phyloP scores from a whole-genome alignment of 495 filamentous ascomycete genomes.

The Glutinoglossum americanum region DNA sequence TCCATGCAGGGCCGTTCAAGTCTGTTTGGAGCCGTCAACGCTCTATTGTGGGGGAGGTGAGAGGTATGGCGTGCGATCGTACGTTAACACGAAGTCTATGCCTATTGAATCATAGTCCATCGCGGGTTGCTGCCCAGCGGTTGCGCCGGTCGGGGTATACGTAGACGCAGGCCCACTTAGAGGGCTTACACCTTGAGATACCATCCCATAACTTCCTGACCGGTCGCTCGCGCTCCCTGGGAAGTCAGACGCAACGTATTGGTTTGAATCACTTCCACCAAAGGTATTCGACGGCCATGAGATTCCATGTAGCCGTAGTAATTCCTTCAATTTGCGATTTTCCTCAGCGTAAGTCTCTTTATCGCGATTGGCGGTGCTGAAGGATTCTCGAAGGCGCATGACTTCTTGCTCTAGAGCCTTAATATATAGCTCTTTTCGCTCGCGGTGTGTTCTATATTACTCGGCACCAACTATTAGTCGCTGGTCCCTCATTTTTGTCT shows the following conservation, averaged over 20 bases:
- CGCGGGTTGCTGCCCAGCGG: conserved; percentile 20
- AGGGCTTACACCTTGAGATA: background rate
- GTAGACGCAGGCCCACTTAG: background rate
- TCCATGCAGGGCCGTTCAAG: conserved; percentile 91
- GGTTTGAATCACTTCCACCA: conserved; percentile 7
- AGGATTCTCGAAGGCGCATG: conserved; percentile 44
- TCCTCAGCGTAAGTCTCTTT: conserved; percentile 47
- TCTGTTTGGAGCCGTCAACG: conserved; percentile 25
- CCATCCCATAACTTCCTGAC: background rate
- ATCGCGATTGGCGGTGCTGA: conserved; percentile 36
- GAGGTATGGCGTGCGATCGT: conserved; percentile 41
- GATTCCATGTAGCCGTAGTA: conserved; percentile 56
- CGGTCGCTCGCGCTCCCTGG: background rate
- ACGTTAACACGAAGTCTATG: conserved; percentile 93
- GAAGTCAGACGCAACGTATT: background rate
- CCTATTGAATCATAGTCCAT: conserved; percentile 75
- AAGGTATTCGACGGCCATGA: conserved; percentile 19
- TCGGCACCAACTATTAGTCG: background rate
- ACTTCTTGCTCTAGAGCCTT: conserved; percentile 82
- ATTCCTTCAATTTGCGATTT: conserved; percentile 52
- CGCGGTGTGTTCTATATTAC: conserved; percentile 58
- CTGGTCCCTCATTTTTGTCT: background rate
- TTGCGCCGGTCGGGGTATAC: conserved; percentile 13
- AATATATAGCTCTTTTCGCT: conserved; percentile 91
- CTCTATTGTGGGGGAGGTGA: conserved; percentile 36